Conservation (phyloP, 768 basidiomycete species). For the Rubroboletus pulcherrimus region DNA sequence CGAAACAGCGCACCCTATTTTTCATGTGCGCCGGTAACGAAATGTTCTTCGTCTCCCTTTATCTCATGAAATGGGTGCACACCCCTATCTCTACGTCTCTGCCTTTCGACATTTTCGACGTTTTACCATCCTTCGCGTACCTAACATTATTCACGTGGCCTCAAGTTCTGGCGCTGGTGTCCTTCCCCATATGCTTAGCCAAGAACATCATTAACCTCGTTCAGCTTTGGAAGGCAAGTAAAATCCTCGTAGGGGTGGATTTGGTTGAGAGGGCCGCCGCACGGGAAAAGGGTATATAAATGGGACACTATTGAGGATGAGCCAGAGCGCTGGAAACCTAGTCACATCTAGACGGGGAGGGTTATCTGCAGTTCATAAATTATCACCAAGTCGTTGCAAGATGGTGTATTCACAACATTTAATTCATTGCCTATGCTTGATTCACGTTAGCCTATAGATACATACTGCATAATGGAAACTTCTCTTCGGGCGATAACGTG, state of each 20-base stretch:
- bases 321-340: background rate
- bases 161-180: slow-evolving; percentile 59
- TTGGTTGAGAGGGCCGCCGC: slow-evolving; percentile 77
- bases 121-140: slow-evolving; percentile 15
- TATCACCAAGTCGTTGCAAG: slow-evolving; percentile 12
- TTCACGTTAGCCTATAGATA: slow-evolving; percentile 13
- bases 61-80: slow-evolving; percentile 83
- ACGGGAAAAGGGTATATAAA: slow-evolving; percentile 34
- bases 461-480: slow-evolving; percentile 14
- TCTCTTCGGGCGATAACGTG: background rate
- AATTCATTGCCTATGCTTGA: slow-evolving; percentile 3
- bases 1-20: slow-evolving; percentile 74
- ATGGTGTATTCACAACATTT: slow-evolving; percentile 13
- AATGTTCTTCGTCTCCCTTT: slow-evolving; percentile 90
- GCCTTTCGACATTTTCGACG: slow-evolving; percentile 14
- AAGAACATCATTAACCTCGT: slow-evolving; percentile 96
- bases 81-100: slow-evolving; percentile 53
- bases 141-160: slow-evolving; percentile 63
- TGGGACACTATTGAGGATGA: background rate
- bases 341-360: slow-evolving; percentile 14
- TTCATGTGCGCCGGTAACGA: slow-evolving; percentile 94
- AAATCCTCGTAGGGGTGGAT: slow-evolving; percentile 91
- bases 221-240: slow-evolving; percentile 97
- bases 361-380: slow-evolving; percentile 10
- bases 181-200: slow-evolving; percentile 61